Conservation (phyloP, 495 filamentous ascomycete genomes). For the Aspergillus asperescens region DNA sequence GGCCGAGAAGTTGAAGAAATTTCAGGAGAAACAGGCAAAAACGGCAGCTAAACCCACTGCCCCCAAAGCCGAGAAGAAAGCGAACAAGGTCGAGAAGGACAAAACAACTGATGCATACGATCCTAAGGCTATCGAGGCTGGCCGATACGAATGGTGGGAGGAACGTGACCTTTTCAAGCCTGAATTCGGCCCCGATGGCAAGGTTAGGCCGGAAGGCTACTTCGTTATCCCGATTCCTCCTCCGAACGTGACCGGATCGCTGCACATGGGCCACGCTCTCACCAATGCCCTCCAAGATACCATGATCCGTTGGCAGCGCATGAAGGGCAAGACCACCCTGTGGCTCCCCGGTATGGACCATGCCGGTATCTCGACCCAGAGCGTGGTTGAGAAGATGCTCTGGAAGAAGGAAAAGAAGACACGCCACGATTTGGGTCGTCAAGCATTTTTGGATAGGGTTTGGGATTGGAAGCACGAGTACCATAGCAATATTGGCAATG, state of each 20-base stretch:
- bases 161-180: conserved; percentile 67
- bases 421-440: conserved; percentile 60
- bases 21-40: conserved; percentile 54
- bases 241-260: conserved; percentile 69
- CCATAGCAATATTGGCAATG: conserved; percentile 55
- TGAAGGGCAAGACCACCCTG: conserved; percentile 62
- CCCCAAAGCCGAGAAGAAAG: conserved; percentile 51
- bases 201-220: conserved; percentile 60
- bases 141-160: conserved; percentile 58
- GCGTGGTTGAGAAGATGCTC: conserved; percentile 72
- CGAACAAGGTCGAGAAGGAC: conserved; percentile 47
- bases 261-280: conserved; percentile 69
- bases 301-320: conserved; percentile 65
- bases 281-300: conserved; percentile 66
- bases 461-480: conserved; percentile 71
- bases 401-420: conserved; percentile 62
- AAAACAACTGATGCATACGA: conserved; percentile 54
- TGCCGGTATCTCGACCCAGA: conserved; percentile 72
- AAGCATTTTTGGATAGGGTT: conserved; percentile 53
- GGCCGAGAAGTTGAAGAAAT: conserved; percentile 57
- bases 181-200: conserved; percentile 58
- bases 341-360: conserved; percentile 74
- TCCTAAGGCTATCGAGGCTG: conserved; percentile 50
- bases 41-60: conserved; percentile 36
- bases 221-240: conserved; percentile 74